These are phyloP conservation scores for Hortiboletus flavorubellus DNA, from an alignment of 768 basidiomycete genomes.

Conservation along the genomic window DNA sequence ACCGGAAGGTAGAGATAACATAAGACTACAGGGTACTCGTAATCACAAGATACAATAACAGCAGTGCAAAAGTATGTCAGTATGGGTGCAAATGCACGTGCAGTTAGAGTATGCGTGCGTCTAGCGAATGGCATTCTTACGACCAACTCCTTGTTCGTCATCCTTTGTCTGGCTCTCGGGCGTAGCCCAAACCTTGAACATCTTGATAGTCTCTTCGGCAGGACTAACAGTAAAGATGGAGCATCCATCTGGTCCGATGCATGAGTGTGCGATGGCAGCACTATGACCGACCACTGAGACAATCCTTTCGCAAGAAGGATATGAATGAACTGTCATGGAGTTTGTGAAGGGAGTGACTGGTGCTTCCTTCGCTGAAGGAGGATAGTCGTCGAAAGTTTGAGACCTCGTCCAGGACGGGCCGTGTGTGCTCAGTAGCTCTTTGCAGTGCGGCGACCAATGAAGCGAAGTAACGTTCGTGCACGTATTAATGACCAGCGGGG, in stretches of 20 bases:
- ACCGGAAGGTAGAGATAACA: neutral
- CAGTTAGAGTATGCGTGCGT: neutral
- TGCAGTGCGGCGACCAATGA: slow-evolving; percentile 73
- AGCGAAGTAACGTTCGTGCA: slow-evolving; percentile 57
- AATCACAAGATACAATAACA: slow-evolving; percentile 8
- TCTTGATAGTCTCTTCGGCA: slow-evolving; percentile 64
- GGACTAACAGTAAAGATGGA: slow-evolving; percentile 63
- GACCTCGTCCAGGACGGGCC: slow-evolving; percentile 35
- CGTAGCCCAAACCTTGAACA: slow-evolving; percentile 64
- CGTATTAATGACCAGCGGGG: slow-evolving; percentile 43
- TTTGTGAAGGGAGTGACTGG: slow-evolving; percentile 34
- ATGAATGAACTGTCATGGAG: slow-evolving; percentile 49
- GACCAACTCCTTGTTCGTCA: slow-evolving; percentile 19
- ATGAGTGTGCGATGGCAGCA: slow-evolving; percentile 55
- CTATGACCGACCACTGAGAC: slow-evolving; percentile 56
- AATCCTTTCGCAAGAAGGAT: slow-evolving; percentile 49
- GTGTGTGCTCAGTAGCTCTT: slow-evolving; percentile 84
- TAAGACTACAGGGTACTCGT: slow-evolving; percentile 1
- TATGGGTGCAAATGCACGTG: slow-evolving; percentile 4
- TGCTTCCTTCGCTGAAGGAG: slow-evolving; percentile 21
- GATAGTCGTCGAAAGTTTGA: slow-evolving; percentile 17
- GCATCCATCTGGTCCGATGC: slow-evolving; percentile 60
- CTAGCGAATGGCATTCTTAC: slow-evolving; percentile 28
- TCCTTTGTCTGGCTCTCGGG: slow-evolving; percentile 18
- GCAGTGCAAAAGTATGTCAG: slow-evolving; percentile 8